These are phyloP conservation scores for Phytophthora tentaculata DNA, from an alignment of 352 stramenopile species.

Conservation along the genomic window DNA sequence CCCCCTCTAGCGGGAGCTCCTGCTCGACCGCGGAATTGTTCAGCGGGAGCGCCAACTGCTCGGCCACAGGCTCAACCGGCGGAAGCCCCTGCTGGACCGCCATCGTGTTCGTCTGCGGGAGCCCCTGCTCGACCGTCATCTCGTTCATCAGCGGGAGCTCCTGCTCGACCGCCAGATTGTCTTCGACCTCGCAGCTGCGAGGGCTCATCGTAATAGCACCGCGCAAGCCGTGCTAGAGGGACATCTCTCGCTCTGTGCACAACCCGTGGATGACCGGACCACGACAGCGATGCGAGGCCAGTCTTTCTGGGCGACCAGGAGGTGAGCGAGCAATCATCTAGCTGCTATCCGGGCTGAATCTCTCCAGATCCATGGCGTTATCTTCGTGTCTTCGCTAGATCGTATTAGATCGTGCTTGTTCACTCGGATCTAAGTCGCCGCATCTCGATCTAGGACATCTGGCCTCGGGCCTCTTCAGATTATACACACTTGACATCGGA, in stretches of 20 bases:
- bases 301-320: neutral
- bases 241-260: no score
- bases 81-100: neutral
- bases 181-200: neutral
- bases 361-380: no score
- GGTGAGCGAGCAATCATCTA: neutral
- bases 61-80: neutral
- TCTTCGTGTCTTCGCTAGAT: no score
- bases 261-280: neutral
- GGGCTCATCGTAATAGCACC: neutral
- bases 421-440: no score
- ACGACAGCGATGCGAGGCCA: neutral
- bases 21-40: neutral
- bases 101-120: no score
- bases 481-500: no score
- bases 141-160: neutral
- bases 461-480: no score
- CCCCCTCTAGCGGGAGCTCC: neutral
- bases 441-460: no score
- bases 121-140: no score
- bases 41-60: neutral
- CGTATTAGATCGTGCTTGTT: no score
- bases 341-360: no score
- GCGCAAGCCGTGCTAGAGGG: neutral
- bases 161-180: conserved; percentile 1